Evolutionary conservation across 108 stramenopile genomes (phyloP), one percentile per base, ranked within the genome.

Genomic region (Fragilariopsis cylindrus): DNA sequence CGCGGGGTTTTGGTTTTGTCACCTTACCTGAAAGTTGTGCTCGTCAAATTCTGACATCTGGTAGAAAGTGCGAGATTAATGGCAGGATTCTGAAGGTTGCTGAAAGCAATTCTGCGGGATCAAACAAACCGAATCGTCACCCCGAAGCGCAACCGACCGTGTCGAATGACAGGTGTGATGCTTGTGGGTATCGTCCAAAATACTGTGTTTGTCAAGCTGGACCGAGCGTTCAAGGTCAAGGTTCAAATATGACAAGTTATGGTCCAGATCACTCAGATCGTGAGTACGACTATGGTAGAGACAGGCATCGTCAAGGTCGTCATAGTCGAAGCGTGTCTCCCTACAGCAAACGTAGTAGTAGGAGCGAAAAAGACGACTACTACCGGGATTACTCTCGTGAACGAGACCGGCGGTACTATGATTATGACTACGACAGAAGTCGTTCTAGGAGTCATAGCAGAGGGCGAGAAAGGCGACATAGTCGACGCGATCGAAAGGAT

Each of bases 1-100:
- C 94, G 7, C 79, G 94, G 8, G 94, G 94, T 5, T 95, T 95
- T 78, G 94, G 94, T 1, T 95, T 95, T 77, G 91, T 95, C 15
- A 92, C 94, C 8, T 78, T 95, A 72, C 88, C 91, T 5, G 91
- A 92, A 71, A 18, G 70, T 7, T 69, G 84, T 52, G 91, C 91
- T 44, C 69, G 76, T 15, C 72, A 86, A 53, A 84, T 88, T 55
- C 73, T 95, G 12, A 74, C 87, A 44, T 75, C 90, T 46, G 85
- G 82, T 11, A 66, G 75, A 44, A 87, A 89, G 55, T 88, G 88
- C 57, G 90, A 95, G 57, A 83, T 95, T 74, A 84, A 87, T 69
- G 91, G 90, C 12, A 82, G 94, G 40, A 71, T 91, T 50, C 60
- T 95, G 49, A 92, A 92, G 76, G 81, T 95, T 64, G 94, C 91